Evolutionary conservation across 345 rosid genomes (phyloP).

Genomic region (Aquilaria sinensis): DNA sequence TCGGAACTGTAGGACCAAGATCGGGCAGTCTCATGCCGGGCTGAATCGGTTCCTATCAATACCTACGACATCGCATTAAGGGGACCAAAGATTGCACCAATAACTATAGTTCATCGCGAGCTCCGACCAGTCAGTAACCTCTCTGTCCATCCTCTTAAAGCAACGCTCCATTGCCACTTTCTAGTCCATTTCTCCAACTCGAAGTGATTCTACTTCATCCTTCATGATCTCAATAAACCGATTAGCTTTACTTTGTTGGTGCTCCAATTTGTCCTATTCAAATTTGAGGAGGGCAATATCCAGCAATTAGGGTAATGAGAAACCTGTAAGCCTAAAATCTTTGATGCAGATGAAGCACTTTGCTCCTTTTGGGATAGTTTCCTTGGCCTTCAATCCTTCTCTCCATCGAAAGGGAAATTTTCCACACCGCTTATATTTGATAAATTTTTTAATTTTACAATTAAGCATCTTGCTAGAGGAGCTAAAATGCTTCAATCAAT

Average conservation of each 20-base stretch:
- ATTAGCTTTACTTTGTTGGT: slow-evolving; percentile 50
- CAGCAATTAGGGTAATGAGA: slow-evolving; percentile 24
- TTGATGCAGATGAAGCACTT: slow-evolving; percentile 24
- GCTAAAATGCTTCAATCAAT: too few species aligned
- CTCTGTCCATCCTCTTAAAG: slow-evolving; percentile 15
- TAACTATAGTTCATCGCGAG: too few species aligned
- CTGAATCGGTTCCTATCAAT: slow-evolving; percentile 25
- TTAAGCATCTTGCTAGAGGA: too few species aligned
- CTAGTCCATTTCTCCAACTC: too few species aligned
- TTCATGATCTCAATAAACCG: slow-evolving; percentile 23
- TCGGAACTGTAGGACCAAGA: too few species aligned
- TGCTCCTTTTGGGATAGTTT: slow-evolving; percentile 22
- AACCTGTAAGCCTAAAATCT: slow-evolving; percentile 28
- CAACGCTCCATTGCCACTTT: too few species aligned
- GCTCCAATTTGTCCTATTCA: slow-evolving; percentile 41
- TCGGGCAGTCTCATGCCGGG: too few species aligned
- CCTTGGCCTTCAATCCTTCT: slow-evolving; percentile 23
- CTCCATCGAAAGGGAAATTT: slow-evolving; percentile 22
- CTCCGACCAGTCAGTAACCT: slow-evolving; percentile 3
- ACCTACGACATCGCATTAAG: slow-evolving; percentile 15
- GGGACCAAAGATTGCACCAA: too few species aligned
- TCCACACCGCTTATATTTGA: slow-evolving; percentile 28
- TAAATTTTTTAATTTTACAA: slow-evolving; percentile 32
- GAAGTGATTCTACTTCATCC: too few species aligned
- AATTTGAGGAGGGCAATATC: slow-evolving; percentile 32